phyloP scores from a whole-genome alignment of 164 flowering plant species.

The Brasenia schreberi region DNA sequence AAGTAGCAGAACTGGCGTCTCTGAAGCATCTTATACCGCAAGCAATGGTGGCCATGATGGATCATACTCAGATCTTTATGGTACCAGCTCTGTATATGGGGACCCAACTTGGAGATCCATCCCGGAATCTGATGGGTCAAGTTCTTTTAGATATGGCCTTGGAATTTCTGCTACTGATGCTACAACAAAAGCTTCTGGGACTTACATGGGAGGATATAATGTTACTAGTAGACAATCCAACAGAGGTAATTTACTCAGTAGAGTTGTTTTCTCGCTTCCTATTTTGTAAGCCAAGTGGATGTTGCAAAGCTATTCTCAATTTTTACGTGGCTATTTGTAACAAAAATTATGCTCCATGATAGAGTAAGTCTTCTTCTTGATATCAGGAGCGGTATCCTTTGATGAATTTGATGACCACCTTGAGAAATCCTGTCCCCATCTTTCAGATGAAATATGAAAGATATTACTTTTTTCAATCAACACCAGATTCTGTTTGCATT shows the following conservation, averaged over 20 bases:
- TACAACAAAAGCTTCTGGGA: conserved; percentile 29
- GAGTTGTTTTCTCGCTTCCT: not conserved
- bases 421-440: no score
- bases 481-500: no score
- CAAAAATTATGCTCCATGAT: not conserved
- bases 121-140: conserved; percentile 41
- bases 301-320: not conserved
- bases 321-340: not conserved
- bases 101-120: conserved; percentile 60
- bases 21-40: conserved; percentile 22
- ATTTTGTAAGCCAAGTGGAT: not conserved
- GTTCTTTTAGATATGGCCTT: conserved; percentile 56
- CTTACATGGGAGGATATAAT: conserved; percentile 45
- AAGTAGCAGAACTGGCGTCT: conserved; percentile 17
- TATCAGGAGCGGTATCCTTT: not conserved
- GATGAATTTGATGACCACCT: not conserved
- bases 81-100: conserved; percentile 36
- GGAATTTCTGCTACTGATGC: conserved; percentile 43
- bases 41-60: conserved; percentile 45
- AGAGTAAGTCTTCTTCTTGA: not conserved
- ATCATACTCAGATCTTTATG: conserved; percentile 28
- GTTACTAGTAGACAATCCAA: conserved; percentile 59
- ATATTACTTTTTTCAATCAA: no score
- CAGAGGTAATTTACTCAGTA: conserved; percentile 35
- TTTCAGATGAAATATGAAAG: no score